Conservation (phyloP, 495 filamentous ascomycete species). For the Bryoglossum gracile region DNA sequence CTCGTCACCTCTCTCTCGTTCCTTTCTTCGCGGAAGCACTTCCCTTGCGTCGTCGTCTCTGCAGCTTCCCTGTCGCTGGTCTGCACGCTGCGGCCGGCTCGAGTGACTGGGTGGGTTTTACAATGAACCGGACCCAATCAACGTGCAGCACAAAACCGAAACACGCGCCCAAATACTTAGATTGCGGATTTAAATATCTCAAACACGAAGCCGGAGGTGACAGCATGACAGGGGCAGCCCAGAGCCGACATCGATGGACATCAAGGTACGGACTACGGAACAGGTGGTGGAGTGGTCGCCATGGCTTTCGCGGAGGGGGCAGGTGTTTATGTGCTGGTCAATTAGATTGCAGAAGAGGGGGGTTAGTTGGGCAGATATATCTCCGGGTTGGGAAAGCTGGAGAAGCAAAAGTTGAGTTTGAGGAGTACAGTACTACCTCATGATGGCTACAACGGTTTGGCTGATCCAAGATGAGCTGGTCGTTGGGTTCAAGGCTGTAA, state of each 20-base stretch:
- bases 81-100: too few species aligned
- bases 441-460: too few species aligned
- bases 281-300: background rate
- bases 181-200: constrained; percentile 17
- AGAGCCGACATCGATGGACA: constrained; percentile 9
- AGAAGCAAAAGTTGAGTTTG: background rate
- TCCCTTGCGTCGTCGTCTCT: background rate
- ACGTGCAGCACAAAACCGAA: constrained; percentile 9
- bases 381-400: background rate
- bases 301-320: background rate
- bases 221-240: constrained; percentile 1
- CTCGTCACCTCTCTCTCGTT: background rate
- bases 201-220: constrained; percentile 19
- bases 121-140: background rate
- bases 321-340: background rate
- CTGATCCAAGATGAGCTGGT: background rate
- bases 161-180: constrained; percentile 19
- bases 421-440: background rate
- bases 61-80: background rate
- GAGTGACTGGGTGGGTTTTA: background rate
- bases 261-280: constrained; percentile 1
- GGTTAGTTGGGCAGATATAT: background rate
- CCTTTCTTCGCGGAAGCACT: background rate
- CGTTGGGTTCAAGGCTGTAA: background rate
- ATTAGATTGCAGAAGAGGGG: too few species aligned